These are phyloP conservation scores for Dactylellina cionopaga DNA, from an alignment of 2,329 filamentous ascomycete genomes.

Conservation along the genomic window DNA sequence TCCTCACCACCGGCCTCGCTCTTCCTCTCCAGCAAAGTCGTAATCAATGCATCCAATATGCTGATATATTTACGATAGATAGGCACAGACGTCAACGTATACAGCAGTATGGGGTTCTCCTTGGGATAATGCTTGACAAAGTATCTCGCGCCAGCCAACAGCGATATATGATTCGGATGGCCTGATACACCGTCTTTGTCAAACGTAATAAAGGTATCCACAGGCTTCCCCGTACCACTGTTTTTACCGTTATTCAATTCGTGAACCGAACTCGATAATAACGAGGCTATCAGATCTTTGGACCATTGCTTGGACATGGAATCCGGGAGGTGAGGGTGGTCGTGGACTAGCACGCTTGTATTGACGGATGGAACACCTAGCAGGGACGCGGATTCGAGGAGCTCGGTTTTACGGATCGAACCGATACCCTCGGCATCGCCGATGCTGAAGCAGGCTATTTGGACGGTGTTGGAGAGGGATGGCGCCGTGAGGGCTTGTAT, in stretches of 20 bases:
- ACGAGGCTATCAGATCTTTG: slow-evolving; percentile 71
- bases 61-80: slow-evolving; percentile 82
- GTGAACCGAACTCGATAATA: slow-evolving; percentile 26
- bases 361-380: slow-evolving; percentile 80
- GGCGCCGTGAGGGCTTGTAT: slow-evolving; percentile 84
- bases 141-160: slow-evolving; percentile 80
- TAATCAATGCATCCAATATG: slow-evolving; percentile 78
- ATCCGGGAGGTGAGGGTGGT: slow-evolving; percentile 68
- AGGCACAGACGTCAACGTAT: slow-evolving; percentile 79
- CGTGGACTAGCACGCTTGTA: slow-evolving; percentile 65
- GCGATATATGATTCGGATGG: slow-evolving; percentile 92
- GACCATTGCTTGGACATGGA: slow-evolving; percentile 87
- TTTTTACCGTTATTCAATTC: slow-evolving; percentile 1
- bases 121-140: slow-evolving; percentile 68
- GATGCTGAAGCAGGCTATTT: slow-evolving; percentile 82
- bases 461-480: slow-evolving; percentile 85
- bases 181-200: slow-evolving; percentile 82
- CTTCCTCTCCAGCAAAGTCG: slow-evolving; percentile 65
- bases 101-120: slow-evolving; percentile 67
- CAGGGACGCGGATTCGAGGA: slow-evolving; percentile 79
- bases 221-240: slow-evolving; percentile 62
- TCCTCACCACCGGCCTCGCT: slow-evolving; percentile 10
- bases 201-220: slow-evolving; percentile 90
- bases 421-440: slow-evolving; percentile 89
- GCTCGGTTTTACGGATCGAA: slow-evolving; percentile 80